These are phyloP conservation scores for Fusarium protoensiforme DNA, from an alignment of 2,329 filamentous ascomycete species.

Conservation along the genomic window DNA sequence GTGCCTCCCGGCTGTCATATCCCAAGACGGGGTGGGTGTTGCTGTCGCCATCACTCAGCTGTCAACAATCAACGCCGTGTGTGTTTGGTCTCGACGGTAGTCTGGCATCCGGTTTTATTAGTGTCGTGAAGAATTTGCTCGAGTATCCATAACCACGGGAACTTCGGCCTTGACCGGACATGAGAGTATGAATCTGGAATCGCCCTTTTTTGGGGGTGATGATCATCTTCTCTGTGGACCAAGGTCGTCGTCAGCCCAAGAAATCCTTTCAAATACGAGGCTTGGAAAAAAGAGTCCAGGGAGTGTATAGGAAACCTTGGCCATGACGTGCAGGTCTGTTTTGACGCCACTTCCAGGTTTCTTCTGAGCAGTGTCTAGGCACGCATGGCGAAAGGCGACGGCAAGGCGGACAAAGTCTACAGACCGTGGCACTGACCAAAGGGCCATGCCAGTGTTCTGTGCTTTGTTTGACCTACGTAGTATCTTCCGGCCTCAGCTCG, in stretches of 20 bases:
- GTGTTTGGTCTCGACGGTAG: not conserved
- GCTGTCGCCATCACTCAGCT: not conserved
- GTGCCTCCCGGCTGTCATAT: not conserved
- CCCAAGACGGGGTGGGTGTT: not conserved
- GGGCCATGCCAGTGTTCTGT: not conserved
- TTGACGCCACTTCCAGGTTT: not conserved
- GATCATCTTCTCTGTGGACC: not conserved
- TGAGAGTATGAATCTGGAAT: not conserved
- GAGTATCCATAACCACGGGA: not conserved
- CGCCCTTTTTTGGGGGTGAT: not conserved
- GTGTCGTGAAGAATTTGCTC: not conserved
- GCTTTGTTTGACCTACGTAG: not conserved
- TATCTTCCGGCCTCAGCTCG: not conserved
- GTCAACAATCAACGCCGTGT: not conserved
- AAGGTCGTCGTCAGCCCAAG: not conserved
- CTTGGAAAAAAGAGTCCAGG: not conserved
- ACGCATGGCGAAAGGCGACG: not conserved
- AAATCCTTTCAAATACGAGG: not conserved
- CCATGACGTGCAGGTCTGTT: not conserved
- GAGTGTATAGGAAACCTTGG: not conserved
- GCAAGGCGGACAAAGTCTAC: not conserved
- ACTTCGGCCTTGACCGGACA: not conserved
- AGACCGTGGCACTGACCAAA: not conserved
- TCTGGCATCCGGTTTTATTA: not conserved
- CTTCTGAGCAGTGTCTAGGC: not conserved